Base-by-base conservation (phyloP, 2,329 filamentous ascomycete species). In the Aureobasidium lini region DNA sequence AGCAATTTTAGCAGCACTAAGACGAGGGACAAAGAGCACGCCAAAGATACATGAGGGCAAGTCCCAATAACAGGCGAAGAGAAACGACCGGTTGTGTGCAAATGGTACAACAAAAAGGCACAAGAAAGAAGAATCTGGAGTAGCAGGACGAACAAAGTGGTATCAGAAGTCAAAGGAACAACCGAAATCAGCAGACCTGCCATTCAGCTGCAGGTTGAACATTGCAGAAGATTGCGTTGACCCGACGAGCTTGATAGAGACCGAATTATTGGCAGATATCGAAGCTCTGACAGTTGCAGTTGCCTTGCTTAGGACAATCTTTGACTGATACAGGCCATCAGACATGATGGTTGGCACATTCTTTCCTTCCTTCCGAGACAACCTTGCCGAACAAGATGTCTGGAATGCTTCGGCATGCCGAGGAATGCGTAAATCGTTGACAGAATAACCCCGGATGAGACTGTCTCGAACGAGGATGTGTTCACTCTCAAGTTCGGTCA, bases 351-450 rank as follows among this genome's bases (percentile, higher is more conserved):
- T 44, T 34, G 54, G 32, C 15, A 43, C 52, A 57, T 46, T 57
- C 52, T 57, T 57, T 42, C 42, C 28, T 44, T 34, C 13, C 9
- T 44, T 31, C 40, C 52, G 52, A 57, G 52, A 57, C 52, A 57
- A 44, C 42, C 42, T 57, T 57, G 40, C 52, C 52, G 52, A 46
- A 39, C 29, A 29, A 44, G 15, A 18, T 40, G 15, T 46, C 11
- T 48, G 54, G 54, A 48, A 57, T 57, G 54, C 37, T 48, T 48
- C 54, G 54, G 54, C 18, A 40, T 31, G 34, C 54, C 43, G 54
- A 57, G 43, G 54, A 47, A 31, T 57, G 52, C 29, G 28, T n/a
- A 11, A 23, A 4, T 44, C 7, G 23, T 18, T 18, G 42, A 44
- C 42, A 7, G 23, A 23, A 15, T 13, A 8, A 13, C 8, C 34